Conservation (phyloP, 2,329 filamentous ascomycete genomes). For the Microcyclospora tardicrescens region DNA sequence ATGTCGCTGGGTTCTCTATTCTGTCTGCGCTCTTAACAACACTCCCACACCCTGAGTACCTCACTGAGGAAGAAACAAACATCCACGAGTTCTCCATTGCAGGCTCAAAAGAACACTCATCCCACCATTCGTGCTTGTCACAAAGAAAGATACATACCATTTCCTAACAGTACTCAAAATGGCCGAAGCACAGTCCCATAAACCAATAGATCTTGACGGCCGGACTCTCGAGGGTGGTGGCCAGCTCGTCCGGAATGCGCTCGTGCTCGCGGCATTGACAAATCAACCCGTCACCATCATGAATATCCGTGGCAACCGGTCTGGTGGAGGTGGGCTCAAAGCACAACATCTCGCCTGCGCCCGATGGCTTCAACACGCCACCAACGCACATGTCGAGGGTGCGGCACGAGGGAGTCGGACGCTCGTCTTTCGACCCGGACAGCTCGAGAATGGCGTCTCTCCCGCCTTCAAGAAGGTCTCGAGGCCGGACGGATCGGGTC, state of each 20-base stretch:
- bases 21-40: too few species aligned
- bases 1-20: too few species aligned
- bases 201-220: conserved; percentile 35
- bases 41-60: too few species aligned
- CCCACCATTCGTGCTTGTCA: too few species aligned
- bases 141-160: too few species aligned
- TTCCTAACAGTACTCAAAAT: too few species aligned
- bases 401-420: conserved; percentile 31
- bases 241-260: conserved; percentile 45
- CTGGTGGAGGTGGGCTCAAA: conserved; percentile 42
- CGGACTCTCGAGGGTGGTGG: conserved; percentile 49
- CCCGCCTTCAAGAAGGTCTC: conserved; percentile 11
- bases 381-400: conserved; percentile 30
- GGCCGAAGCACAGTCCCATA: not conserved
- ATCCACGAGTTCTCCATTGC: too few species aligned
- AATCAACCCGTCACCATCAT: conserved; percentile 37
- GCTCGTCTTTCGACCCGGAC: conserved; percentile 27
- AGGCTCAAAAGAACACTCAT: too few species aligned
- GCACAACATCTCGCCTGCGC: conserved; percentile 44
- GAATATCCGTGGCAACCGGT: conserved; percentile 41
- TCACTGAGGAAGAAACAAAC: too few species aligned
- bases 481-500: conserved; percentile 5
- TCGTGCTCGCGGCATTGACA: conserved; percentile 43
- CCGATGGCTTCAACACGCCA: conserved; percentile 38
- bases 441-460: conserved; percentile 2